Evolutionary conservation across 225 moss, liverwort and hornwort species (phyloP).

Genomic region (Ulota crispa): DNA sequence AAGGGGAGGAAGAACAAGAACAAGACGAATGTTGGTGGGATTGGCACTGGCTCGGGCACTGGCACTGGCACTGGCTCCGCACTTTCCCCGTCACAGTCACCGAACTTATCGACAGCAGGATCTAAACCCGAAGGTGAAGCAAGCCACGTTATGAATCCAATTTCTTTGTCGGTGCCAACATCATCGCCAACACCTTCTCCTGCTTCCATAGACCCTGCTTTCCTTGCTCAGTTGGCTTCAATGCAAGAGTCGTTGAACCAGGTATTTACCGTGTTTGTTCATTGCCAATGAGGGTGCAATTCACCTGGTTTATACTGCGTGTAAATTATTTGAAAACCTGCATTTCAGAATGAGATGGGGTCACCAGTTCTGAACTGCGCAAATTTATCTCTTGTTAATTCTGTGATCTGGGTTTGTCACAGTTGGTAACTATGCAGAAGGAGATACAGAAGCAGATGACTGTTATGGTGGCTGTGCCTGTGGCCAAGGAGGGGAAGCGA

Average conservation of each 20-base stretch:
- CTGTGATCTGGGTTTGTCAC: conserved; percentile 28
- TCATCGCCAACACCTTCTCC: conserved; percentile 31
- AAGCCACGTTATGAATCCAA: conserved; percentile 45
- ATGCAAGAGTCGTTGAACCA: conserved; percentile 97
- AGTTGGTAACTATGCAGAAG: conserved; percentile 92
- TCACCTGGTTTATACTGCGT: neutral
- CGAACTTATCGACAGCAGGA: conserved; percentile 36
- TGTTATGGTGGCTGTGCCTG: conserved; percentile 85
- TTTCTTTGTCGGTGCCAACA: conserved; percentile 17
- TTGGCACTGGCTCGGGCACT: conserved; percentile 38
- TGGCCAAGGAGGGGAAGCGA: conserved; percentile 85
- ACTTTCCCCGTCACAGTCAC: conserved; percentile 28
- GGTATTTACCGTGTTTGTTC: conserved; percentile 38
- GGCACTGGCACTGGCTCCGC: conserved; percentile 36
- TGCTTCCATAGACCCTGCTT: conserved; percentile 53
- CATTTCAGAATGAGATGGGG: neutral
- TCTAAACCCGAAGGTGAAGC: conserved; percentile 65
- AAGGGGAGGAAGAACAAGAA: conserved; percentile 99
- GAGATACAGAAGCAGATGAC: conserved; percentile 97
- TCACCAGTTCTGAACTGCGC: neutral
- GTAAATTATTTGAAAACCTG: conserved; percentile 3
- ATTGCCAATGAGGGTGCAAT: neutral
- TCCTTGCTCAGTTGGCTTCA: conserved; percentile 78
- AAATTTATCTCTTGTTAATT: neutral
- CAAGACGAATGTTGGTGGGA: conserved; percentile 58